Evolutionary conservation across 1,284 basidiomycete genomes (phyloP).

Genomic region (Ustilago cynodontis): DNA sequence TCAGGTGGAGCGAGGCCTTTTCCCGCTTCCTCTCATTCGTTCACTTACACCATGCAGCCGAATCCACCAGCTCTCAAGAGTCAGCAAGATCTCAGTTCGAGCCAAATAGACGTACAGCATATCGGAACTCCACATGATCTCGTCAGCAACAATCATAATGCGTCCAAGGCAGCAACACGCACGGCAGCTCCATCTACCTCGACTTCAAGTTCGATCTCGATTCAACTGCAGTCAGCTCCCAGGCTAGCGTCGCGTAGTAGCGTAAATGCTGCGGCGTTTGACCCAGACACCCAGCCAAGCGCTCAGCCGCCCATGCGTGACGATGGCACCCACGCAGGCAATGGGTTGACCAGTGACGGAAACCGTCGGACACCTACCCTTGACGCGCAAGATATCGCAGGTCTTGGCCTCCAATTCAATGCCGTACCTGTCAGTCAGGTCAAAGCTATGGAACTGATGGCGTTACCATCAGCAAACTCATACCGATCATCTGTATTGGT

Average conservation of each 20-base stretch:
- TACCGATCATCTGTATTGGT: slow-evolving; percentile 3
- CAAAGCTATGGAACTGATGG: not conserved
- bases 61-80: not conserved
- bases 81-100: not conserved
- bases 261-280: not conserved
- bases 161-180: not conserved
- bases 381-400: not conserved
- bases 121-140: not conserved
- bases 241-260: not conserved
- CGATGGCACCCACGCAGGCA: not conserved
- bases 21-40: not conserved
- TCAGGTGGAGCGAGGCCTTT: not conserved
- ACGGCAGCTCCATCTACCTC: not conserved
- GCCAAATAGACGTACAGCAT: not conserved
- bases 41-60: not conserved
- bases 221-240: not conserved
- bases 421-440: not conserved
- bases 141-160: not conserved
- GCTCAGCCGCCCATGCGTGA: too few species aligned
- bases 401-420: slow-evolving; percentile 21
- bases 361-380: not conserved
- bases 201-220: too few species aligned
- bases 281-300: too few species aligned
- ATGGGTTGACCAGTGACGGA: not conserved
- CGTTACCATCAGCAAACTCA: not conserved